Base-by-base conservation (phyloP, 2,329 filamentous ascomycete genomes). In the Fusarium incarnatum region DNA sequence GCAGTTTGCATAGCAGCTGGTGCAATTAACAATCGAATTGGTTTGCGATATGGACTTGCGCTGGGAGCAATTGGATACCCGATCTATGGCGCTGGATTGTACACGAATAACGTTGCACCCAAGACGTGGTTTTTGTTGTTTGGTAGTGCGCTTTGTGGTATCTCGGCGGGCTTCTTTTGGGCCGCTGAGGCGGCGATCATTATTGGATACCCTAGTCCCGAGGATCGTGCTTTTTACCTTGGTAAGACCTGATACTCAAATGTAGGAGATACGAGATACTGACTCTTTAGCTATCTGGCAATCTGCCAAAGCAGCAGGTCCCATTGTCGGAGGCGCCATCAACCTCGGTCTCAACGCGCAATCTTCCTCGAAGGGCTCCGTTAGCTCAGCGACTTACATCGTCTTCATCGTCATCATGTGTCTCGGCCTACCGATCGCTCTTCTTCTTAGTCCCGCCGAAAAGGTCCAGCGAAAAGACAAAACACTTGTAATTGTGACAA, bases 281-380 rank as follows among this genome's bases (percentile, higher is more conserved):
- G 8, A 47, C 12, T 10, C 0, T 8, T 81, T 91, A 3, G 89
- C 88, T 0, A 87, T 89, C 70, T 92, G 90, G 90, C 81, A 91
- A 37, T 83, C 81, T 82, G 12, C 89, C 87, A 1, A 89, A 89
- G 74, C 88, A 90, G 67, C 59, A 0, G 68, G 68, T 6, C 68
- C 64, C 15, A 78, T 92, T 0, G 63, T 71, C 9, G 90, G 90
- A 10, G 90, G 89, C 7, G 88, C 89, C 3, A 88, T 92, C 73
- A 91, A 90, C 54, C 78, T 92, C 3, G 88, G 88, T 0, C 78
- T 92, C n/a, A 91, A 92, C 70, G 67, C 67, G 7, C 56, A 70
- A 27, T 47, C 54, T 1, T 57, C 54, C 0, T 41, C 53, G 2
- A n/a, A 52, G 10, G 68, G 68, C 32, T 60, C 56, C 3, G 64